Evolutionary conservation across 345 rosid species (phyloP).

Genomic region (Raphanus raphanistrum): DNA sequence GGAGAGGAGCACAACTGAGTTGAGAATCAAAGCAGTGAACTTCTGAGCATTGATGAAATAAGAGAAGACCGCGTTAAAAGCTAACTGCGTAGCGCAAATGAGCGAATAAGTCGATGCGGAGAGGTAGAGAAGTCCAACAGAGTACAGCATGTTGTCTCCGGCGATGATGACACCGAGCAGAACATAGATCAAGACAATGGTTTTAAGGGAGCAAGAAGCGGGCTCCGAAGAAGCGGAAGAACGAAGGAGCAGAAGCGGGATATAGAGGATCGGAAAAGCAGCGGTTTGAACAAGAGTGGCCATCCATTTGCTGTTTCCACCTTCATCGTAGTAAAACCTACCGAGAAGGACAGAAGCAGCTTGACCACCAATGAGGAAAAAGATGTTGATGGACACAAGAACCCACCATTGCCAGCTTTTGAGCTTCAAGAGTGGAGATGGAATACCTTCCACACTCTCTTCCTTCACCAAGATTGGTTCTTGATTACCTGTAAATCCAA

Average conservation of each 20-base stretch:
- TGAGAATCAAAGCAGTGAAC: constrained; percentile 69
- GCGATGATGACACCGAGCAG: constrained; percentile 66
- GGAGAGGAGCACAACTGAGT: constrained; percentile 71
- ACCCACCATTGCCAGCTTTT: constrained; percentile 74
- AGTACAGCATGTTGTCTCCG: constrained; percentile 75
- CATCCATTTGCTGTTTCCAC: constrained; percentile 43
- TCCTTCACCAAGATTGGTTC: constrained; percentile 37
- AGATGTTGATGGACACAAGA: constrained; percentile 43
- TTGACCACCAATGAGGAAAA: constrained; percentile 62
- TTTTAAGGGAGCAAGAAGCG: constrained; percentile 40
- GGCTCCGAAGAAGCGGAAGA: constrained; percentile 34
- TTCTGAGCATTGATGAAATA: constrained; percentile 84
- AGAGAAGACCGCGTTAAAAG: constrained; percentile 81
- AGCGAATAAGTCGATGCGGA: constrained; percentile 85
- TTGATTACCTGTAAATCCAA: constrained; percentile 22
- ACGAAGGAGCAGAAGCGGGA: constrained; percentile 55
- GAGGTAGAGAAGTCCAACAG: constrained; percentile 76
- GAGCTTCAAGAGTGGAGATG: constrained; percentile 42
- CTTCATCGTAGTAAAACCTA: constrained; percentile 31
- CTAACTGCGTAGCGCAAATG: constrained; percentile 85
- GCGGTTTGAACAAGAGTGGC: constrained; percentile 46
- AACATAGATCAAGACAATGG: constrained; percentile 50
- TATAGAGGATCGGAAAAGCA: constrained; percentile 62
- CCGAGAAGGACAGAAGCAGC: constrained; percentile 59
- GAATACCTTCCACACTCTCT: constrained; percentile 33